Evolutionary conservation across 345 rosid species (phyloP).

Genomic region (Salix suchowensis): DNA sequence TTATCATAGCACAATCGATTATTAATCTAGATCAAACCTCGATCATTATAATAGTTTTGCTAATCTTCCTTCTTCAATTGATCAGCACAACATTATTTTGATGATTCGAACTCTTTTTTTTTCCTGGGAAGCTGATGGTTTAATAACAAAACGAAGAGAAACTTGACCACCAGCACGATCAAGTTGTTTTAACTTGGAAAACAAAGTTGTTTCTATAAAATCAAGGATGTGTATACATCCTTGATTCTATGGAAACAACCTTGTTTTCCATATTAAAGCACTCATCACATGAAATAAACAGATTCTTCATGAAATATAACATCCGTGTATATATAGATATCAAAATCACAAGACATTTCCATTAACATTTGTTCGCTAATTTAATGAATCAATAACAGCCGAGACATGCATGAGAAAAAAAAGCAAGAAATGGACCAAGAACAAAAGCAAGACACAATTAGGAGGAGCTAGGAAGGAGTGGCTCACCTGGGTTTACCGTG

Average conservation of each 20-base stretch:
- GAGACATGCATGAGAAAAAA: not conserved
- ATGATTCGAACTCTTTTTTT: not conserved
- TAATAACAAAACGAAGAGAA: not conserved
- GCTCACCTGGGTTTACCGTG: not conserved
- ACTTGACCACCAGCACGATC: not conserved
- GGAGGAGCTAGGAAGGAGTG: not conserved
- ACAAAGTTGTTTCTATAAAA: too few species aligned
- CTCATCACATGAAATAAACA: not conserved
- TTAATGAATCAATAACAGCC: not conserved
- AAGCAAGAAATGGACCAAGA: not conserved
- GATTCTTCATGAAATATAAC: not conserved
- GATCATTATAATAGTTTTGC: not conserved
- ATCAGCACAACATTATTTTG: not conserved
- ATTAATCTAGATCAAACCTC: not conserved
- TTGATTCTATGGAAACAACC: too few species aligned
- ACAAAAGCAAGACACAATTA: not conserved
- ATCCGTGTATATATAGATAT: too few species aligned
- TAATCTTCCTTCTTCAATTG: not conserved
- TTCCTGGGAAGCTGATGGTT: not conserved
- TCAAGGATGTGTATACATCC: too few species aligned
- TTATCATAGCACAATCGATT: not conserved
- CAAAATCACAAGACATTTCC: not conserved
- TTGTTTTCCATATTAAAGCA: too few species aligned
- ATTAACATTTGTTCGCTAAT: not conserved
- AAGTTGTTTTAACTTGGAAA: not conserved